Evolutionary conservation across 1,284 basidiomycete genomes (phyloP).

Genomic region (Trichosporon sp.): DNA sequence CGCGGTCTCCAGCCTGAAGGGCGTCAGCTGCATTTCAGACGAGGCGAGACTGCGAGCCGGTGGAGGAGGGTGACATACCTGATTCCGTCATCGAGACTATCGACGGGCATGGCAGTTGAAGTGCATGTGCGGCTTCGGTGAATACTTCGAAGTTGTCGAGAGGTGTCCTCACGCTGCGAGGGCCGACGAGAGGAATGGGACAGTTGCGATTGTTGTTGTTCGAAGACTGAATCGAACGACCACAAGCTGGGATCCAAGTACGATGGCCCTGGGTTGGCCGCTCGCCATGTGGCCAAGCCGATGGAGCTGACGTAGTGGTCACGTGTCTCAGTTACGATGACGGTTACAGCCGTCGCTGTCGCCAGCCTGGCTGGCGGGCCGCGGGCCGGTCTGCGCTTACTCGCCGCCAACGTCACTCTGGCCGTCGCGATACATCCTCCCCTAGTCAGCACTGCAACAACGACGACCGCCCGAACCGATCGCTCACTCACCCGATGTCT

Average conservation of each 20-base stretch:
- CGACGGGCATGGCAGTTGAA: slow-evolving; percentile 30
- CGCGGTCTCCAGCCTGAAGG: slow-evolving; percentile 43
- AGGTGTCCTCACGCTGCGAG: neutral
- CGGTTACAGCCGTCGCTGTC: neutral
- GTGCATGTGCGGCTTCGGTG: slow-evolving; percentile 4
- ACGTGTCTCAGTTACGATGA: neutral
- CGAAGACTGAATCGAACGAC: neutral
- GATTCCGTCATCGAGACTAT: slow-evolving; percentile 45
- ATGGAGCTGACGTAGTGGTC: neutral
- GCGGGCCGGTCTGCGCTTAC: neutral
- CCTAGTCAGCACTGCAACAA: neutral
- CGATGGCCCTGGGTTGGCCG: neutral
- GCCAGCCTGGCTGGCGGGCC: neutral
- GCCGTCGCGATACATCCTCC: neutral
- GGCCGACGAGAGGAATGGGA: neutral
- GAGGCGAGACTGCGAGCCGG: neutral
- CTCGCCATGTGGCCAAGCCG: neutral
- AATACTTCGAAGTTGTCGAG: slow-evolving; percentile 1
- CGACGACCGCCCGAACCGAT: neutral
- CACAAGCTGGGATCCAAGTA: neutral
- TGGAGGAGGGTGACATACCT: slow-evolving; percentile 32
- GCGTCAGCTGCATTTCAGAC: neutral
- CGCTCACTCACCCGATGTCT: neutral
- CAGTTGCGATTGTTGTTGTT: slow-evolving; percentile 7
- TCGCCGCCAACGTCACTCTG: neutral